phyloP scores from a whole-genome alignment of 2,329 filamentous ascomycete species.

The Penicillium digitatum region DNA sequence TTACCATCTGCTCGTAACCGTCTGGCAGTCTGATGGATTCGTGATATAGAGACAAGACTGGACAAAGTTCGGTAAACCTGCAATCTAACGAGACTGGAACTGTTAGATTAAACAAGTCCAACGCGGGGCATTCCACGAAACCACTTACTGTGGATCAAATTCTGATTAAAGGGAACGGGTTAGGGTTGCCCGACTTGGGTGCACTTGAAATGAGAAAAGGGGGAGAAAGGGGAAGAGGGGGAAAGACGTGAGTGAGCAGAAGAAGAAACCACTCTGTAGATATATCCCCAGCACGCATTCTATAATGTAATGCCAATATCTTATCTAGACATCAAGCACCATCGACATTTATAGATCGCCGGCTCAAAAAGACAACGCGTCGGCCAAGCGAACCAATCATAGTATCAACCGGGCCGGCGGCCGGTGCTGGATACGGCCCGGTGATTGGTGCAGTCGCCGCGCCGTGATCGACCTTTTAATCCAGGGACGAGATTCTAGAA shows the following conservation, averaged over 20 bases:
- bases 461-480: slow-evolving; percentile 17
- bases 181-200: not conserved
- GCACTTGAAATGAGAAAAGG: not conserved
- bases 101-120: slow-evolving; percentile 18
- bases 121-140: slow-evolving; percentile 21
- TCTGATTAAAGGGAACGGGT: not conserved
- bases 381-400: slow-evolving; percentile 20
- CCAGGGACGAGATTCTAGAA: slow-evolving; percentile 23
- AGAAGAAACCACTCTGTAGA: slow-evolving; percentile 4
- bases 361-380: slow-evolving; percentile 11
- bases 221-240: not conserved
- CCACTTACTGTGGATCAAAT: slow-evolving; percentile 21
- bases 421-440: slow-evolving; percentile 16
- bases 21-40: not conserved
- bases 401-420: slow-evolving; percentile 16
- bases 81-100: not conserved
- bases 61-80: not conserved
- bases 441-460: slow-evolving; percentile 14
- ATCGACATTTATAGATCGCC: slow-evolving; percentile 22
- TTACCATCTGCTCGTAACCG: slow-evolving; percentile 4
- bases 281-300: slow-evolving; percentile 6
- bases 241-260: not conserved
- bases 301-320: slow-evolving; percentile 15
- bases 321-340: slow-evolving; percentile 16
- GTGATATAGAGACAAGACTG: not conserved